phyloP scores from a whole-genome alignment of 2,329 filamentous ascomycete genomes.

The Stemphylium beticola region DNA sequence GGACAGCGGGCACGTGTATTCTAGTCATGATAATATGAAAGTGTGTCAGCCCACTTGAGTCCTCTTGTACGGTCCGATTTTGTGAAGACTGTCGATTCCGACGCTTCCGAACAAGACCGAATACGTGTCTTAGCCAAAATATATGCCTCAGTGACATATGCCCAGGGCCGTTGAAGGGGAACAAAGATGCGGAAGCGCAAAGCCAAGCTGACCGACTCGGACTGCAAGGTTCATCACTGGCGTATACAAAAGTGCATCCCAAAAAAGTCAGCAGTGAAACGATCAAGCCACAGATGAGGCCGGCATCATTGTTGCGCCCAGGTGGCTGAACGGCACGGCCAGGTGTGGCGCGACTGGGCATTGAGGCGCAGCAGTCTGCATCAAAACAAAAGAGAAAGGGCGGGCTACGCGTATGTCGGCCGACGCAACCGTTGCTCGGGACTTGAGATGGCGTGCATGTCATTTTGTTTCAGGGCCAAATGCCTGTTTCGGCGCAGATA shows the following conservation, averaged over 20 bases:
- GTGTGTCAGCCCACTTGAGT: not conserved
- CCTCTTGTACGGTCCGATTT: conserved; percentile 3
- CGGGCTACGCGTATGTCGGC: not conserved
- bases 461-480: not conserved
- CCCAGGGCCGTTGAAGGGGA: not conserved
- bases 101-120: not conserved
- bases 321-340: not conserved
- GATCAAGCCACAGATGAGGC: not conserved
- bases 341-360: conserved; percentile 1
- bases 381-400: not conserved
- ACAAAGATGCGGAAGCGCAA: not conserved
- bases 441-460: not conserved
- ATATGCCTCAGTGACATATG: not conserved
- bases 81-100: not conserved
- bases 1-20: conserved; percentile 4
- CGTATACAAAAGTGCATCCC: not conserved
- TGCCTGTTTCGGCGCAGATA: not conserved
- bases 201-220: not conserved
- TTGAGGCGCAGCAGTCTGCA: conserved; percentile 1
- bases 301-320: not conserved
- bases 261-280: not conserved
- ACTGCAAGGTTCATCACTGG: not conserved
- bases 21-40: conserved; percentile 12
- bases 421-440: not conserved
- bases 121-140: not conserved